Base-by-base conservation (phyloP, 202 grass and related monocot genomes). In the Musa balbisiana region DNA sequence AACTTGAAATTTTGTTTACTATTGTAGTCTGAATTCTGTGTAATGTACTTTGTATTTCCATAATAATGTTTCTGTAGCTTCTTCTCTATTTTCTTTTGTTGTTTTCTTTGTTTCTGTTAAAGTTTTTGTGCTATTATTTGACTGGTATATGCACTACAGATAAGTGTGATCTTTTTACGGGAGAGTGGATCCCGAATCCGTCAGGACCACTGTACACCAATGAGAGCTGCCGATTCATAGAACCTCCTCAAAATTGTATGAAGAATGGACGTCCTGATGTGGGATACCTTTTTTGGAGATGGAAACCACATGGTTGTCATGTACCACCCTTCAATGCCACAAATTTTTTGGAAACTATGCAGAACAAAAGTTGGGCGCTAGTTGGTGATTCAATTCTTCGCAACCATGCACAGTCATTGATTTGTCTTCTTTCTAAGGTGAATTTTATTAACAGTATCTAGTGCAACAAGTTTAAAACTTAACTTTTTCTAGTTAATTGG, bases 401-500 rank as follows among this genome's bases (percentile, higher is more conserved):
- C 52, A 74, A 74, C 53, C 72, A 74, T 14, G 72, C 20, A 15
- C 72, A 74, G 11, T 74, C 72, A 11, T 24, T 74, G 23, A 55
- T 74, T 33, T 74, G 72, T 33, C 72, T 74, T 19, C 72, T 74
- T 29, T 74, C 72, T 10, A 74, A 74, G 72, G 72, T 74, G 24
- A 9, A 55, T 24, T 52, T 22, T 4, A 25, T 26, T 25, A 15
- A 65, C 24, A 11, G 11, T 63, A 43, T 63, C 17, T 63, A 63
- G 60, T 63, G 9, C 21, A 65, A 12, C 62, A 15, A 65, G 62
- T 24, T 65, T 65, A 3, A 65, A 64, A 24, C 11, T 64, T 64
- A 0, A 64, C 20, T 64, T 64, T 23, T 22, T 22, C 10, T 11
- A 22, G 21, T 25, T 64, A 22, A 25, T 22, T 20, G 8, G 20